Evolutionary conservation across 306 rosid genomes (phyloP).

Genomic region (Vigna trinervia): DNA sequence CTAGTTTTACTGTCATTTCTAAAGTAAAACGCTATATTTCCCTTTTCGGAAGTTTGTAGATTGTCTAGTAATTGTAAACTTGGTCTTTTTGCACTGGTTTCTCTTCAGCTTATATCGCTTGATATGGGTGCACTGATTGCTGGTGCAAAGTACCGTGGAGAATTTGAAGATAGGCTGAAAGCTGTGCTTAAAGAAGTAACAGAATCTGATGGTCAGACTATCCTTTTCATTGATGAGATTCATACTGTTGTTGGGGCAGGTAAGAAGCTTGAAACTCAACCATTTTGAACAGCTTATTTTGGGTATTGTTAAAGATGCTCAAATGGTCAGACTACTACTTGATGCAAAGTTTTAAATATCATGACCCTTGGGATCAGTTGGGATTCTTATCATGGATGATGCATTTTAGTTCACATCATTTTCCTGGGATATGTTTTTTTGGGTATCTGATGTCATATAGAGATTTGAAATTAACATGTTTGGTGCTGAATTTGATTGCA

Average conservation of each 20-base stretch:
- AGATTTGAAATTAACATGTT: conserved; percentile 17
- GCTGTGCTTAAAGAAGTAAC: conserved; percentile 98
- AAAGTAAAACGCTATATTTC: neutral
- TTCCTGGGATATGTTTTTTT: neutral
- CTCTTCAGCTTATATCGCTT: conserved; percentile 88
- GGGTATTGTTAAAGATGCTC: neutral
- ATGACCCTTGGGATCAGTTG: neutral
- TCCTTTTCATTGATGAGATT: conserved; percentile 95
- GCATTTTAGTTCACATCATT: neutral
- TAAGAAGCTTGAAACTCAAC: conserved; percentile 47
- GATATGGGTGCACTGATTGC: conserved; percentile 99
- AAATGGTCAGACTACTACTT: neutral
- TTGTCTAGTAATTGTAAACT: conserved; percentile 27
- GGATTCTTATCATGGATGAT: conserved; percentile 30
- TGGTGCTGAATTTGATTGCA: conserved; percentile 29
- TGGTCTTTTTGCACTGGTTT: conserved; percentile 32
- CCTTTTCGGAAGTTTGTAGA: conserved; percentile 25
- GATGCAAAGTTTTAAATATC: neutral
- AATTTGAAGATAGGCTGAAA: conserved; percentile 97
- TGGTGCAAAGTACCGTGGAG: conserved; percentile 97
- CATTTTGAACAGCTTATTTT: conserved; percentile 9
- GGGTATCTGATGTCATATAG: conserved; percentile 2
- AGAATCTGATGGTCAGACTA: conserved; percentile 92
- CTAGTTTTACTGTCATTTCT: conserved; percentile 17
- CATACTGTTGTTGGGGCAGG: conserved; percentile 99